Percentiles rank a stretch among this genome's conserved stretches.
phyloP scores from a whole-genome alignment of 1,139 yeast species.

The Kodamaea derodonti region DNA sequence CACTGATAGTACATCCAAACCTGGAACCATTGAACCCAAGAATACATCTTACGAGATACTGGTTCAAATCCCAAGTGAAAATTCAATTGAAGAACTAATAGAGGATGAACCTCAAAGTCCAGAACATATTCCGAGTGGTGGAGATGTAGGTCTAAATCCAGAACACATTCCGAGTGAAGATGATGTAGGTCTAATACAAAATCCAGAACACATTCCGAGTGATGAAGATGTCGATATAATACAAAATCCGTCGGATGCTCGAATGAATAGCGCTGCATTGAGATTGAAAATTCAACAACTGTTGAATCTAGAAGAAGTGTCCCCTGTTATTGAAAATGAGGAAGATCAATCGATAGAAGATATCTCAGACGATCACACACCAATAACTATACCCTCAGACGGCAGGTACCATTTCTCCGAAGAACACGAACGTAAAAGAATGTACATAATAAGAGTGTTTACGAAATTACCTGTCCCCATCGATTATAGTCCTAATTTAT shows the following conservation, averaged over 20 bases:
- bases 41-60: no score
- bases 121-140: neutral
- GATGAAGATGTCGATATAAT: neutral
- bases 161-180: neutral
- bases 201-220: neutral
- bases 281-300: neutral
- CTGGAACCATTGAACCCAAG: neutral
- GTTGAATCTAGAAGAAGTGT: neutral
- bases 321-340: neutral
- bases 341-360: neutral
- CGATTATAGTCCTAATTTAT: constrained; percentile 9
- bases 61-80: neutral
- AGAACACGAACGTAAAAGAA: constrained; percentile 26
- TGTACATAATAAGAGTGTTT: constrained; percentile 27
- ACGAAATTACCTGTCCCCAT: constrained; percentile 25
- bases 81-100: neutral
- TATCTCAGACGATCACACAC: neutral
- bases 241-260: neutral
- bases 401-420: constrained; percentile 21
- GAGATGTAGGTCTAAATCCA: neutral
- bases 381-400: neutral
- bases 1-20: neutral
- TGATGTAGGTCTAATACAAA: neutral
- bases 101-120: neutral
- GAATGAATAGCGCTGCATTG: no score